A percentile compares a stretch with the other conserved stretches of the same genome.
Evolutionary conservation across 768 basidiomycete genomes (phyloP).

Genomic region (Mycena crocata): DNA sequence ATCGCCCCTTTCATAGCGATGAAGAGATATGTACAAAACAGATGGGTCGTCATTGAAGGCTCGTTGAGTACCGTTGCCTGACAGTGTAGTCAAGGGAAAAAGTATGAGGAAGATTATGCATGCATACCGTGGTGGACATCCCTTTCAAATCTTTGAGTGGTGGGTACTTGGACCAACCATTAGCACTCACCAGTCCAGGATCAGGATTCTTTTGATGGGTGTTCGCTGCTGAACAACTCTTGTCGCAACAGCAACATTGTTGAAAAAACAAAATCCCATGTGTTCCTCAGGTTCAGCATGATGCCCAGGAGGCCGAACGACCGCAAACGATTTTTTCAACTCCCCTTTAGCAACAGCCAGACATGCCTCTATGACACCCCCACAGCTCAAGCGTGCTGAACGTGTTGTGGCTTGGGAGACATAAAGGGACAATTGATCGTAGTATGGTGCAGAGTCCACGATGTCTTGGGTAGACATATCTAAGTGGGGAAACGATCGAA

Average conservation of each 20-base stretch:
- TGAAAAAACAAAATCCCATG: slow-evolving; percentile 99
- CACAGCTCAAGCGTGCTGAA: slow-evolving; percentile 90
- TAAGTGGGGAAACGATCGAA: slow-evolving; percentile 44
- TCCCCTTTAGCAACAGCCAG: slow-evolving; percentile 85
- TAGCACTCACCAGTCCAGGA: slow-evolving; percentile 90
- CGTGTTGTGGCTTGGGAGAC: slow-evolving; percentile 87
- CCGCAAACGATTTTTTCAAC: slow-evolving; percentile 90
- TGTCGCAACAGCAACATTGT: slow-evolving; percentile 95
- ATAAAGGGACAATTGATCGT: slow-evolving; percentile 93
- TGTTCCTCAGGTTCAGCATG: slow-evolving; percentile 98
- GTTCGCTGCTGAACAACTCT: slow-evolving; percentile 81
- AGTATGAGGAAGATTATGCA: background rate
- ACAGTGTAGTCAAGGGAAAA: background rate
- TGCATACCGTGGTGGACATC: slow-evolving; percentile 91
- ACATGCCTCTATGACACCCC: slow-evolving; percentile 93
- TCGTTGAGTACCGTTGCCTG: slow-evolving; percentile 97
- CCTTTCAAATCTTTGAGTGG: slow-evolving; percentile 58
- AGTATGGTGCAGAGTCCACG: slow-evolving; percentile 80
- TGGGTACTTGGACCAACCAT: slow-evolving; percentile 1
- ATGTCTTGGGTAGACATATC: slow-evolving; percentile 84
- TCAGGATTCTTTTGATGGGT: slow-evolving; percentile 82
- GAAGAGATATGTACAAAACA: slow-evolving; percentile 93
- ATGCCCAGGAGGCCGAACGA: slow-evolving; percentile 97
- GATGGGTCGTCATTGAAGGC: slow-evolving; percentile 94
- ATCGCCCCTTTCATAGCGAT: slow-evolving; percentile 90